phyloP scores from a whole-genome alignment of 306 rosid species.

The Cicer pinnatifidum region DNA sequence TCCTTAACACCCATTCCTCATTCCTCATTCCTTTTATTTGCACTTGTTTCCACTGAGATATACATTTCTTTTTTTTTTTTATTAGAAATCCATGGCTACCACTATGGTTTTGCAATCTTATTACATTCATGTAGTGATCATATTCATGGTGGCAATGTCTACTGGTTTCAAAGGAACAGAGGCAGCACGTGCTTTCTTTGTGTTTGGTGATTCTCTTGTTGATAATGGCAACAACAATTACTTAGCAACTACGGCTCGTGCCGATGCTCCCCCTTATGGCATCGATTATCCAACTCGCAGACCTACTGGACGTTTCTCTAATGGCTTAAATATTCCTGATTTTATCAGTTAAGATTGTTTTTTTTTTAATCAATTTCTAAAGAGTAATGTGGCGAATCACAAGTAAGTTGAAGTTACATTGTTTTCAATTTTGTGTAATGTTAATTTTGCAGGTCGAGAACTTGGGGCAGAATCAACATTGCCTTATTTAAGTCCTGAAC shows the following conservation, averaged over 20 bases:
- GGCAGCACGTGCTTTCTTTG: slow-evolving; percentile 75
- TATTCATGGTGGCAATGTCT: slow-evolving; percentile 15
- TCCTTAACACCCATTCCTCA: slow-evolving; percentile 18
- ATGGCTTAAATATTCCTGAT: slow-evolving; percentile 82
- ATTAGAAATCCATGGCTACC: slow-evolving; percentile 13
- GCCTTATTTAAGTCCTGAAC: slow-evolving; percentile 74
- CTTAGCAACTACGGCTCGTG: slow-evolving; percentile 76
- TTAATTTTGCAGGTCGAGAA: slow-evolving; percentile 52
- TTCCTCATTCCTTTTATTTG: background rate
- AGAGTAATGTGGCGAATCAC: background rate
- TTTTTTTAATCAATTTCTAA: background rate
- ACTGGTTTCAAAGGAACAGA: slow-evolving; percentile 47
- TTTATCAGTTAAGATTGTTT: slow-evolving; percentile 57
- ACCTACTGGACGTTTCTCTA: slow-evolving; percentile 88
- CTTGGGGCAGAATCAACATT: slow-evolving; percentile 68
- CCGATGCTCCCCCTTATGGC: slow-evolving; percentile 75
- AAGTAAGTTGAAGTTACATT: background rate
- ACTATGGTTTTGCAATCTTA: slow-evolving; percentile 20
- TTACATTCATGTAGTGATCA: slow-evolving; percentile 15
- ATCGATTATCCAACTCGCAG: slow-evolving; percentile 67
- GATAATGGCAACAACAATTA: slow-evolving; percentile 81
- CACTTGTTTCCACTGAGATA: background rate
- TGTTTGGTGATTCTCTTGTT: slow-evolving; percentile 82
- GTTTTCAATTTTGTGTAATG: background rate
- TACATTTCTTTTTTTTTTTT: background rate